Conservation (phyloP, 2,329 filamentous ascomycete species). For the Beauveria asiatica region DNA sequence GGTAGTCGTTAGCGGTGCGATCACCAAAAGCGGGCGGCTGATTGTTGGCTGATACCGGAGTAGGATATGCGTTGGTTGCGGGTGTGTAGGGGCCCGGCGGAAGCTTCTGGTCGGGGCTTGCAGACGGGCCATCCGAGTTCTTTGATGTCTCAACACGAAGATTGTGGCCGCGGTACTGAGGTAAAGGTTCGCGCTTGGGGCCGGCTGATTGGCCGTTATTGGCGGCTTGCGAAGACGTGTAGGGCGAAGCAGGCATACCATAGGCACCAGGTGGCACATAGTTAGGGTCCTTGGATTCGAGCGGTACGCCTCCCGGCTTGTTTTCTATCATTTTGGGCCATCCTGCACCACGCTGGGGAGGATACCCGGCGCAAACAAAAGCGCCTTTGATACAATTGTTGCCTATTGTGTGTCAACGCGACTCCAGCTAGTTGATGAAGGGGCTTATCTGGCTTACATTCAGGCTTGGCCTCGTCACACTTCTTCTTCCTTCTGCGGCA, state of each 20-base stretch:
- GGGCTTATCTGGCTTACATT: constrained; percentile 56
- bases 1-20: constrained; percentile 48
- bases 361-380: constrained; percentile 88
- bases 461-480: constrained; percentile 87
- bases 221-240: constrained; percentile 28
- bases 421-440: not conserved
- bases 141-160: constrained; percentile 57
- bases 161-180: constrained; percentile 52
- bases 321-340: constrained; percentile 72
- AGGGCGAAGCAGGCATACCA: constrained; percentile 38
- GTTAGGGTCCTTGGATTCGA: constrained; percentile 73
- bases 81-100: constrained; percentile 48
- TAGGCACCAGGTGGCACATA: constrained; percentile 55
- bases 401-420: constrained; percentile 39
- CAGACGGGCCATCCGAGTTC: constrained; percentile 36
- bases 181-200: constrained; percentile 47
- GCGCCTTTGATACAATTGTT: constrained; percentile 86
- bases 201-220: constrained; percentile 25
- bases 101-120: constrained; percentile 54
- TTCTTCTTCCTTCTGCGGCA: constrained; percentile 94
- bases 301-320: constrained; percentile 59
- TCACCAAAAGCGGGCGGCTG: constrained; percentile 38
- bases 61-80: constrained; percentile 47
- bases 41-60: constrained; percentile 51
- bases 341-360: constrained; percentile 59